Conservation (phyloP, 495 filamentous ascomycete genomes). For the Cryomyces minteri region DNA sequence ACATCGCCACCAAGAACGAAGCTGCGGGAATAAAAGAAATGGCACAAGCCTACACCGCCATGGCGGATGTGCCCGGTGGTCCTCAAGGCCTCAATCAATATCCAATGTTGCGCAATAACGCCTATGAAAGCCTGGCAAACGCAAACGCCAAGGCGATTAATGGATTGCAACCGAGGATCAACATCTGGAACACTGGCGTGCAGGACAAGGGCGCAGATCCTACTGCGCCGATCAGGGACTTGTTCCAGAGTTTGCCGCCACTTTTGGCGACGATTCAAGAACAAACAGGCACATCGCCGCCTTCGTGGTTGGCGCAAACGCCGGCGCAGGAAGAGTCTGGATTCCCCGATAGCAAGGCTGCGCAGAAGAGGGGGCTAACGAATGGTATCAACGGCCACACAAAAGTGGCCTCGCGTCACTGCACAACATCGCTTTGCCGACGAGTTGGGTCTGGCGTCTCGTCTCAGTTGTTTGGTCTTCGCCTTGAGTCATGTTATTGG, state of each 20-base stretch:
- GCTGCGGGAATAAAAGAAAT: slow-evolving; percentile 57
- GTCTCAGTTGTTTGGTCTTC: too few relatives aligned
- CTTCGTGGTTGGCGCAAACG: slow-evolving; percentile 45
- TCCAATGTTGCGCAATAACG: slow-evolving; percentile 57
- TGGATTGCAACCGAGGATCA: slow-evolving; percentile 74
- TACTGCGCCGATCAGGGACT: slow-evolving; percentile 30
- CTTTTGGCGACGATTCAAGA: slow-evolving; percentile 67
- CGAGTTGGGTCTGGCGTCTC: too few relatives aligned
- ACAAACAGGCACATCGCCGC: slow-evolving; percentile 60
- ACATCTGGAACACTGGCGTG: slow-evolving; percentile 62
- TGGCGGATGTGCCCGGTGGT: slow-evolving; percentile 54
- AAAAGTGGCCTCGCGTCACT: too few relatives aligned
- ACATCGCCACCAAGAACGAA: slow-evolving; percentile 44
- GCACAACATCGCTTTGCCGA: too few relatives aligned
- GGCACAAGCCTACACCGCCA: slow-evolving; percentile 53
- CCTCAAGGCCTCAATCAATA: slow-evolving; percentile 51
- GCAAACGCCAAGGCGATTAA: slow-evolving; percentile 53
- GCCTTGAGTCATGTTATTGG: too few relatives aligned
- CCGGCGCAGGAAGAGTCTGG: slow-evolving; percentile 5
- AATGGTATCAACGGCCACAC: too few relatives aligned
- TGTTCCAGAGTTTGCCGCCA: slow-evolving; percentile 65
- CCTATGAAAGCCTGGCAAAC: slow-evolving; percentile 44
- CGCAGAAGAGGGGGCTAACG: too few relatives aligned
- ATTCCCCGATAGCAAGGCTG: too few relatives aligned
- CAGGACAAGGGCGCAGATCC: slow-evolving; percentile 23